Percentiles rank a stretch among this genome's conserved stretches.
Evolutionary conservation across 148 eudicot genomes (phyloP).

Genomic region (Silene conica): DNA sequence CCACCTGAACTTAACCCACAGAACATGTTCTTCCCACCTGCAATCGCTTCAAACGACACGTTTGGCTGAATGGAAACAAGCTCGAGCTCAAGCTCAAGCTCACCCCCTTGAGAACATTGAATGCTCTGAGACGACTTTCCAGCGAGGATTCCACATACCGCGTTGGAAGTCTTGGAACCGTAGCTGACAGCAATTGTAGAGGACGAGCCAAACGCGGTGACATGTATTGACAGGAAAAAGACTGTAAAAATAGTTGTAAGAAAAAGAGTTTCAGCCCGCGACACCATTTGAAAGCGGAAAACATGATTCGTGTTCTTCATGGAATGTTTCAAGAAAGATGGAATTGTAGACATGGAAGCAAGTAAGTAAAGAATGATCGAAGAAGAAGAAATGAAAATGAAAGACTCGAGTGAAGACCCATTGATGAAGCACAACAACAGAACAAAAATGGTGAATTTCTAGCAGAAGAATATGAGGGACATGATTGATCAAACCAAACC

Average conservation of each 20-base stretch:
- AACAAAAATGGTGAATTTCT: background rate
- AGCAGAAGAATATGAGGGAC: conserved; percentile 7
- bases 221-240: conserved; percentile 17
- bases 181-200: conserved; percentile 41
- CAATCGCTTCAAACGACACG: conserved; percentile 37
- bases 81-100: too few relatives aligned
- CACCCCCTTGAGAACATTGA: conserved; percentile 36
- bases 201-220: conserved; percentile 34
- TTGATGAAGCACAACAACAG: background rate
- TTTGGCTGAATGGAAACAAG: conserved; percentile 31
- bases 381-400: conserved; percentile 22
- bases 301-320: conserved; percentile 25
- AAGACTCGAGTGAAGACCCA: conserved; percentile 28
- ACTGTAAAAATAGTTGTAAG: conserved; percentile 14
- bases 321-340: conserved; percentile 15
- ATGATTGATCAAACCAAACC: background rate
- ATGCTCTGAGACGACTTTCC: conserved; percentile 39
- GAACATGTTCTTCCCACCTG: conserved; percentile 42
- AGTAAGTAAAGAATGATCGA: conserved; percentile 24
- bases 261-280: conserved; percentile 5
- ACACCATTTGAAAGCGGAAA: conserved; percentile 20
- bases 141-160: conserved; percentile 45
- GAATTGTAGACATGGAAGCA: conserved; percentile 23
- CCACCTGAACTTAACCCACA: conserved; percentile 46
- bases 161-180: conserved; percentile 24